A percentile compares a stretch with the other conserved stretches of the same genome.
phyloP scores from a whole-genome alignment of 2,329 filamentous ascomycete species.

The Fonsecaea erecta region DNA sequence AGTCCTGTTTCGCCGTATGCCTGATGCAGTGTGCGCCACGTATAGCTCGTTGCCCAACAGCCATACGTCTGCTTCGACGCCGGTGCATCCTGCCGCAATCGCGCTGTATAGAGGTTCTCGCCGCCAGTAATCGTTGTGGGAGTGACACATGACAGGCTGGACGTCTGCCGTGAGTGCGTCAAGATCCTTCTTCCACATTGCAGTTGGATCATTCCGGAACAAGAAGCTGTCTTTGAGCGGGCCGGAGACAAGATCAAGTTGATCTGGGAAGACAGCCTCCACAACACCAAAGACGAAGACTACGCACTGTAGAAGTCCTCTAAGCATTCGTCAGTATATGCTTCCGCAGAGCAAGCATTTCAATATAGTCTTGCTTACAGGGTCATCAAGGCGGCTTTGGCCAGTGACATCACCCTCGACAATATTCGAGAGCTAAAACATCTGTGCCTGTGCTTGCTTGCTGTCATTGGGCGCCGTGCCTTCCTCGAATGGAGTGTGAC shows the following conservation, averaged over 20 bases:
- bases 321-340: not conserved
- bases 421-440: not conserved
- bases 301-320: conserved; percentile 37
- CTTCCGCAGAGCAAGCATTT: not conserved
- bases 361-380: not conserved
- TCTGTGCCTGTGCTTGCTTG: not conserved
- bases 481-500: not conserved
- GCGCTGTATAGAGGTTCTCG: conserved; percentile 59
- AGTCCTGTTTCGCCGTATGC: conserved; percentile 53
- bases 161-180: conserved; percentile 52
- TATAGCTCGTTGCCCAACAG: conserved; percentile 51
- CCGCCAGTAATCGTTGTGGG: conserved; percentile 65
- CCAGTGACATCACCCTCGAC: not conserved
- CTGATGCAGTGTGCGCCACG: conserved; percentile 58
- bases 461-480: not conserved
- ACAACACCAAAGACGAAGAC: conserved; percentile 44
- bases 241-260: conserved; percentile 44
- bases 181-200: conserved; percentile 50
- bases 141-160: conserved; percentile 57
- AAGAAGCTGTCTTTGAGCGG: conserved; percentile 43
- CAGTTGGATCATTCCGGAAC: not conserved
- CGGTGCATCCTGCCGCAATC: conserved; percentile 57
- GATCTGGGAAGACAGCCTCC: conserved; percentile 48
- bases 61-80: conserved; percentile 64
- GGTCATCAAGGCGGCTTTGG: conserved; percentile 2